phyloP scores from a whole-genome alignment of 768 basidiomycete species.

The Gymnopilus junonius region DNA sequence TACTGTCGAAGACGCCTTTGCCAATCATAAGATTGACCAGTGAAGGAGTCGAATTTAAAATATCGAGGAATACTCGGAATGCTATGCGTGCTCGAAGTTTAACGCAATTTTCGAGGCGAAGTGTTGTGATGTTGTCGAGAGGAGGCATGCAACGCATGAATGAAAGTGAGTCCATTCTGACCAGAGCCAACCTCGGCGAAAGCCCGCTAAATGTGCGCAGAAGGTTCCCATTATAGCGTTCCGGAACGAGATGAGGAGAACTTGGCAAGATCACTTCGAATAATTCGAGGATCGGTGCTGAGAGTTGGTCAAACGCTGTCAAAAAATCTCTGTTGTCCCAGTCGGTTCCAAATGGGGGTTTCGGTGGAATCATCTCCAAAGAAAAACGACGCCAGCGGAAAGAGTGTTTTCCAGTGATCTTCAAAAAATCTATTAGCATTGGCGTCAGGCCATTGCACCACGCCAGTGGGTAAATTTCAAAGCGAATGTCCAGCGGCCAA shows the following conservation, averaged over 20 bases:
- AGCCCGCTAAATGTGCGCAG: neutral
- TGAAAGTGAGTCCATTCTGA: neutral
- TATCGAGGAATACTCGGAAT: neutral
- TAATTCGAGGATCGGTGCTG: neutral
- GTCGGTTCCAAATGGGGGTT: neutral
- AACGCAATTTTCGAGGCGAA: neutral
- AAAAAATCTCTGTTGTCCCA: neutral
- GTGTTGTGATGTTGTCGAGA: neutral
- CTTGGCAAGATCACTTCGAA: neutral
- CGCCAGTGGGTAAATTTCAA: neutral
- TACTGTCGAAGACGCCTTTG: neutral
- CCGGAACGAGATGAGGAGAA: neutral
- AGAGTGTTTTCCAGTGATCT: neutral
- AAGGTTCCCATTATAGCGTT: neutral
- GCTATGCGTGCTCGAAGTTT: neutral
- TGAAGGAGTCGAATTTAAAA: neutral
- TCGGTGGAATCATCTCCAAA: neutral
- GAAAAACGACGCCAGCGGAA: neutral
- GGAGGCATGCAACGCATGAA: neutral
- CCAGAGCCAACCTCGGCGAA: neutral
- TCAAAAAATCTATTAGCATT: neutral
- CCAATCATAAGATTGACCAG: neutral
- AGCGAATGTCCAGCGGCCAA: neutral
- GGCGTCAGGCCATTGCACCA: neutral
- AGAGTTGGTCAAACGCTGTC: neutral